Base-by-base conservation (phyloP, 306 rosid genomes). In the Vigna angularis region DNA sequence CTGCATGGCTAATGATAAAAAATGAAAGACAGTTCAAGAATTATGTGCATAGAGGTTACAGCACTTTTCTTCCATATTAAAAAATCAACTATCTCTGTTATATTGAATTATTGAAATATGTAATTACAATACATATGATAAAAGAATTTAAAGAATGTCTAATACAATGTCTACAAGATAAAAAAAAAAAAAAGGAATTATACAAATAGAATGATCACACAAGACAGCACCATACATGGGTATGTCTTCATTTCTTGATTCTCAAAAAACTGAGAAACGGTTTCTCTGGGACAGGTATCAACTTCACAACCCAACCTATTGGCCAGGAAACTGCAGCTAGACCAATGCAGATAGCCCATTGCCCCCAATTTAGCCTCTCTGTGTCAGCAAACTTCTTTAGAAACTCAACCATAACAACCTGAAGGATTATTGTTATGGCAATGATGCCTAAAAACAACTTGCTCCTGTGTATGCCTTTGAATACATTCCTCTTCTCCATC, bases 371-470 rank as follows among this genome's bases (percentile, higher is more conserved):
- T 30, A 82, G 62, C 53, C 85, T 82, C 47, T 82, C 82, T 0
- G 85, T 82, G 9, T 70, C 74, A 52, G 82, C 85, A 82, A 82
- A 82, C 20, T 82, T 82, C 78, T 82, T 82, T 16, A 82, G 77
- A 64, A 82, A 82, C 74, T 82, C 85, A 70, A 82, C 82, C 85
- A 82, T 82, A 78, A 76, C 82, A 12, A 82, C 74, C 45, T 82
- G 85, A 53, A 82, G 82, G 4, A 82, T 36, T 12, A 82, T 20
- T 42, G 85, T 82, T 4, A 70, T 6, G 26, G 78, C 85, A 82
- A 76, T 12, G 64, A 82, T 82, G 11, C 81, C 81, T 45, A 76
- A 71, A 72, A 82, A 82, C 69, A 82, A 22, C 69, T 82, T 76
- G 77, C 50, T 81, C 51, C 38, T 62, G n/a, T 58, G 81, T 58